Evolutionary conservation across 306 rosid genomes (phyloP).

Genomic region (Mimosa pudica): DNA sequence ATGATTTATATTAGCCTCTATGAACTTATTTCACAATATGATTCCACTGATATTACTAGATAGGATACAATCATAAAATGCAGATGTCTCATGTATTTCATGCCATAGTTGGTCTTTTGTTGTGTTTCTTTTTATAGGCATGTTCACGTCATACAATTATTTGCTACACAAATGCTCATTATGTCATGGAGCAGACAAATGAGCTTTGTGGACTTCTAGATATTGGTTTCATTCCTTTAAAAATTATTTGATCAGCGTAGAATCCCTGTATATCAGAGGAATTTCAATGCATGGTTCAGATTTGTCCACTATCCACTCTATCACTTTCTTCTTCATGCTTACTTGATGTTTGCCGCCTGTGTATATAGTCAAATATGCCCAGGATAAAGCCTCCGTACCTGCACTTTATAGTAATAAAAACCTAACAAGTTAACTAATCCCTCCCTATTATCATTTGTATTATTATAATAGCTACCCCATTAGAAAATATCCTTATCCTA

Average conservation of each 20-base stretch:
- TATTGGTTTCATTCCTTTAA: not conserved
- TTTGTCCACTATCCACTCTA: not conserved
- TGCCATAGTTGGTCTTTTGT: not conserved
- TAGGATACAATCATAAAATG: not conserved
- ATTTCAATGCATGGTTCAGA: not conserved
- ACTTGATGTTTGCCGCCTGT: not conserved
- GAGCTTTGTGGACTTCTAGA: not conserved
- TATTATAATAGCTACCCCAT: not conserved
- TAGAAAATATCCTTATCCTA: no score
- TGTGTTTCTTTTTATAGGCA: not conserved
- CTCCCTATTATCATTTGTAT: not conserved
- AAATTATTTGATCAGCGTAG: not conserved
- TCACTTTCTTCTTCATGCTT: not conserved
- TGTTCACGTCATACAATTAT: not conserved
- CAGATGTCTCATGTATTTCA: not conserved
- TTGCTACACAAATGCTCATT: not conserved
- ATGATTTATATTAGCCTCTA: not conserved
- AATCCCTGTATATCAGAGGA: not conserved
- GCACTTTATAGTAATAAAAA: not conserved
- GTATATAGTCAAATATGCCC: not conserved
- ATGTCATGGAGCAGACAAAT: not conserved
- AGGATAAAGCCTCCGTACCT: not conserved
- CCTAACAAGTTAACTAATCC: not conserved
- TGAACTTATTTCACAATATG: not conserved
- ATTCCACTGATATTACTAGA: not conserved